Percentiles rank a stretch among this genome's conserved stretches.
These are phyloP conservation scores for Gymnopilus junonius DNA, from an alignment of 768 basidiomycete genomes.

Conservation along the genomic window DNA sequence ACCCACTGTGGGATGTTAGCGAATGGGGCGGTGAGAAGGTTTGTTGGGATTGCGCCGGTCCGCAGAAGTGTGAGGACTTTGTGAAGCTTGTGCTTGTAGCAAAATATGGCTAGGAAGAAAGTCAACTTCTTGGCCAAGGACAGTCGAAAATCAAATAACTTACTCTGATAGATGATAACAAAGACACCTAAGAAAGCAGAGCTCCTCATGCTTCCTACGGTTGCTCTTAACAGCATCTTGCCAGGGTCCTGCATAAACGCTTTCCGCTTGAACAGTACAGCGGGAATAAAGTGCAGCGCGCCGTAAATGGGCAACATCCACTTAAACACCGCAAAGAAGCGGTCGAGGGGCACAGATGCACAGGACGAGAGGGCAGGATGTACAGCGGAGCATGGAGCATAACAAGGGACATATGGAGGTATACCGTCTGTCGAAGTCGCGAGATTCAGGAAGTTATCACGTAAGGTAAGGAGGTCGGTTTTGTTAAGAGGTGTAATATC, in stretches of 20 bases:
- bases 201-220: slow-evolving; percentile 77
- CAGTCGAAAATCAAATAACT: slow-evolving; percentile 20
- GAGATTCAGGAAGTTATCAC: slow-evolving; percentile 38
- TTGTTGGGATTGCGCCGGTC: slow-evolving; percentile 20
- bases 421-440: slow-evolving; percentile 23
- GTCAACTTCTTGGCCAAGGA: neutral
- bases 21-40: slow-evolving; percentile 35
- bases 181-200: slow-evolving; percentile 88
- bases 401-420: slow-evolving; percentile 48
- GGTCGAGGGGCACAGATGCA: slow-evolving; percentile 58
- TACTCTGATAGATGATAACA: slow-evolving; percentile 82
- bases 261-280: slow-evolving; percentile 79
- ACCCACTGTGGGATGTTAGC: slow-evolving; percentile 48
- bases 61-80: slow-evolving; percentile 43
- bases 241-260: slow-evolving; percentile 68
- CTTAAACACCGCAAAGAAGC: slow-evolving; percentile 80
- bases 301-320: slow-evolving; percentile 89
- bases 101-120: slow-evolving; percentile 54
- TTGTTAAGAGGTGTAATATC: slow-evolving; percentile 60
- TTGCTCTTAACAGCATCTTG: slow-evolving; percentile 65
- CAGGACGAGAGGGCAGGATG: slow-evolving; percentile 78
- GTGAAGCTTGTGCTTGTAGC: slow-evolving; percentile 67
- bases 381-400: slow-evolving; percentile 70
- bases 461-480: slow-evolving; percentile 48
- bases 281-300: slow-evolving; percentile 88